Conservation (phyloP, 257 asterid species). For the Scutellaria minor region DNA sequence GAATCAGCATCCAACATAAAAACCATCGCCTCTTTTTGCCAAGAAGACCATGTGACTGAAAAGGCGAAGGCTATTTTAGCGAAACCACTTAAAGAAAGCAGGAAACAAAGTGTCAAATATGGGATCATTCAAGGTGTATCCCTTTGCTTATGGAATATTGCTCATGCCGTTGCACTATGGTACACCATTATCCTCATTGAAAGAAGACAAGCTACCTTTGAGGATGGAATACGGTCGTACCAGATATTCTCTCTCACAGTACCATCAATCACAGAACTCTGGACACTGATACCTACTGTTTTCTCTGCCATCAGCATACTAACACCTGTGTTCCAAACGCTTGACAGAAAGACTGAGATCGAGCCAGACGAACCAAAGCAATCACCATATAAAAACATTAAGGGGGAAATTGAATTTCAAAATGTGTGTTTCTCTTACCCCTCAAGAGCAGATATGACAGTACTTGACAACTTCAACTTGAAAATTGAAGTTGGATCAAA, state of each 20-base stretch:
- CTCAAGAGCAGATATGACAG: slow-evolving; percentile 58
- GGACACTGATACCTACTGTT: slow-evolving; percentile 83
- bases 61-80: slow-evolving; percentile 55
- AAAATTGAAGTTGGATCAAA: slow-evolving; percentile 64
- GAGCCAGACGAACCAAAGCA: slow-evolving; percentile 60
- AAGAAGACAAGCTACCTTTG: slow-evolving; percentile 64
- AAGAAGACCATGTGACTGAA: slow-evolving; percentile 60
- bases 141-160: slow-evolving; percentile 81
- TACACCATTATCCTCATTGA: slow-evolving; percentile 65
- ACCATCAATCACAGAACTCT: slow-evolving; percentile 79
- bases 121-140: slow-evolving; percentile 80
- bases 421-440: slow-evolving; percentile 63
- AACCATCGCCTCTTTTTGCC: slow-evolving; percentile 79
- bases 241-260: slow-evolving; percentile 83
- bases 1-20: slow-evolving; percentile 72
- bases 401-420: slow-evolving; percentile 61
- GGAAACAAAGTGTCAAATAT: slow-evolving; percentile 63
- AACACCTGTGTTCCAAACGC: slow-evolving; percentile 69
- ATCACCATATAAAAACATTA: slow-evolving; percentile 45
- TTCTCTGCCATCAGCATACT: slow-evolving; percentile 70
- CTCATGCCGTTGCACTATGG: slow-evolving; percentile 86
- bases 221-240: slow-evolving; percentile 71
- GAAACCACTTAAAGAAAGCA: slow-evolving; percentile 56
- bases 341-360: slow-evolving; percentile 67
- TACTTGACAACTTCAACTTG: slow-evolving; percentile 64